These are phyloP conservation scores for Cucurbitaria berberidis DNA, from an alignment of 2,329 filamentous ascomycete genomes.

Conservation along the genomic window DNA sequence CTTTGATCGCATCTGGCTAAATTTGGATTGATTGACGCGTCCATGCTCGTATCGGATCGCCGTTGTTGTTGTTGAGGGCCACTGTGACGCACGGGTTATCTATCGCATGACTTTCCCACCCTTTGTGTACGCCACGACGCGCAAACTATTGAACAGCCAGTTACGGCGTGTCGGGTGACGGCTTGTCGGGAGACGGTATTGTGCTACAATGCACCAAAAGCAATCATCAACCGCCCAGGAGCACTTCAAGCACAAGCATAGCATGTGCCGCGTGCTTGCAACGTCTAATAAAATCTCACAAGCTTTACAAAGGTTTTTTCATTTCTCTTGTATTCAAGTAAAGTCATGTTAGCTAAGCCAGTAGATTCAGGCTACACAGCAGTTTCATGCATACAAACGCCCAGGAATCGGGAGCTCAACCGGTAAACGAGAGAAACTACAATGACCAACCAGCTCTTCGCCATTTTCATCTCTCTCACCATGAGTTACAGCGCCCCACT, in stretches of 20 bases:
- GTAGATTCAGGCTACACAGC: too few relatives aligned
- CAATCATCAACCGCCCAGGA: neutral
- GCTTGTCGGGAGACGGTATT: neutral
- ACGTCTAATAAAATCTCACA: neutral
- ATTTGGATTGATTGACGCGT: neutral
- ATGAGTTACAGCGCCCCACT: slow-evolving; percentile 34
- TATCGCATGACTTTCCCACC: neutral
- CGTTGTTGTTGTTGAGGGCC: neutral
- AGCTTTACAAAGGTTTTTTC: too few relatives aligned
- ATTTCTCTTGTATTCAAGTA: too few relatives aligned
- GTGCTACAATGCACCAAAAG: neutral
- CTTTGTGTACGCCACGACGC: neutral
- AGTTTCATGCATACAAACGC: slow-evolving; percentile 12
- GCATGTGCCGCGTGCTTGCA: neutral
- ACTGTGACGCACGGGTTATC: slow-evolving; percentile 1
- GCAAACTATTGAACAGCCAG: neutral
- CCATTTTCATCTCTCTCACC: neutral
- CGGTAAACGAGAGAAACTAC: slow-evolving; percentile 25
- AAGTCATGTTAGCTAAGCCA: too few relatives aligned
- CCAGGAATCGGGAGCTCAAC: slow-evolving; percentile 17
- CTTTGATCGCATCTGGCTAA: neutral
- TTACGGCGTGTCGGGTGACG: neutral
- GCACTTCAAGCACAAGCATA: neutral
- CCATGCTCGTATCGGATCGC: neutral
- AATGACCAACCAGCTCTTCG: slow-evolving; percentile 19